Evolutionary conservation across 192 early-diverging fungal species (phyloP), one percentile per base, ranked within the genome.

Genomic region (Gryganskiella cystojenkinii): DNA sequence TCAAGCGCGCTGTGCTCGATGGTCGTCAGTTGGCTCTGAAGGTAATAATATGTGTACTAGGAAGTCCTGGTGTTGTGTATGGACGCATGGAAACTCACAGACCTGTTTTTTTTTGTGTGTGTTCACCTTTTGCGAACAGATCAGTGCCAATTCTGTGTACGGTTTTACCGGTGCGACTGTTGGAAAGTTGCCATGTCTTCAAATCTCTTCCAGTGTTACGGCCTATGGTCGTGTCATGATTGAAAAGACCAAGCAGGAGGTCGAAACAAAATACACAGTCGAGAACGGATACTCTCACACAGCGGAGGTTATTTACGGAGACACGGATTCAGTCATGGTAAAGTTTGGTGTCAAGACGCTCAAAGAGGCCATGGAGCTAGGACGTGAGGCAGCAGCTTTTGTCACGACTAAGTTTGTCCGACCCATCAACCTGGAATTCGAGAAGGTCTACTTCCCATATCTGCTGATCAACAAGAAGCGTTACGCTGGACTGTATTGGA

Each of bases 261-360:
- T 98, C 0, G 95, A 99, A 68, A 84, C 71, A 37, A 89, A 90
- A 35, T 99, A 84, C 80, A 93, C 90, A 0, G 88, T 95, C 17
- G 88, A 75, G 19, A 99, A 99, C 70, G 95, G 95, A 17, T 98
- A 96, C 64, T 72, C 90, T 40, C 86, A 93, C 64, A 90, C 97
- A 68, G 96, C 96, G 0, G 82, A 87, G 27, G 96, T 99, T 55
- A 96, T 99, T 61, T 99, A 98, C 75, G 98, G 98, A 47, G 98
- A 99, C 75, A 99, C 96, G 0, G 96, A 99, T 87, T 99, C 98
- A 7, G 95, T 99, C 28, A 98, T 99, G 98, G 94, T 99, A 50
- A 96, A 96, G 56, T 99, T 99, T 90, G 98, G 98, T 28, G 87
- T 87, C 13, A 80, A 87, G 37, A 83, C 73, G 53, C 85, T 98